A percentile compares a stretch with the other conserved stretches of the same genome.
Evolutionary conservation across 2,329 filamentous ascomycete genomes (phyloP).

Genomic region (Penicillium paneum): DNA sequence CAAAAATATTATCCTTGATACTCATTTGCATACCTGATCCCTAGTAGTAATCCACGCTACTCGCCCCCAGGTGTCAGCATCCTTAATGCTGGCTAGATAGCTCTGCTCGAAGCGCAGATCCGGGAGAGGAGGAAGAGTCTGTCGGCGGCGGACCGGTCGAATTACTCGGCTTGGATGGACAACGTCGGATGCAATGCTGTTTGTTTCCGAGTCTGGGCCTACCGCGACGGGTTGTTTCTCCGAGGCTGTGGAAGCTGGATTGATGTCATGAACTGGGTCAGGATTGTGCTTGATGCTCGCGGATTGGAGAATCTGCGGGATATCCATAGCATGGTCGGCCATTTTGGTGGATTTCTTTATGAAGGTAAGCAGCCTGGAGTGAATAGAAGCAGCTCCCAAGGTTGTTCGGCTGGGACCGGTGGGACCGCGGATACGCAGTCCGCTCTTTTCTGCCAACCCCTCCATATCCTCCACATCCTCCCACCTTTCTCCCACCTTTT

Average conservation of each 20-base stretch:
- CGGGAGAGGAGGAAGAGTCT: constrained; percentile 65
- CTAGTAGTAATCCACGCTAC: constrained; percentile 79
- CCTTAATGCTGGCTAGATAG: constrained; percentile 84
- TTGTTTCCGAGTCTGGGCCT: constrained; percentile 40
- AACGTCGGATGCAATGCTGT: constrained; percentile 49
- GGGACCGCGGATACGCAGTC: constrained; percentile 10
- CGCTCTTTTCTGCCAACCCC: constrained; percentile 27
- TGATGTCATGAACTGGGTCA: constrained; percentile 70
- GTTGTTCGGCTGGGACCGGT: constrained; percentile 6
- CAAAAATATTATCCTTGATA: neutral
- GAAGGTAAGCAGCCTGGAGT: neutral
- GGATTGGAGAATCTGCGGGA: constrained; percentile 77
- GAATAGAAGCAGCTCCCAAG: neutral
- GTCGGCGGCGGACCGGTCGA: constrained; percentile 36
- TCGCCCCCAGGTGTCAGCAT: constrained; percentile 74
- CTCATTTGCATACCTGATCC: constrained; percentile 66
- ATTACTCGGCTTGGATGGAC: constrained; percentile 38
- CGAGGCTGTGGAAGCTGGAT: constrained; percentile 73
- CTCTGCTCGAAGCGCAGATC: constrained; percentile 97
- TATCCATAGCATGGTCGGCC: constrained; percentile 60
- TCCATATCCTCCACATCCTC: constrained; percentile 18
- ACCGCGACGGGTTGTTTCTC: constrained; percentile 62
- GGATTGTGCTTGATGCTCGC: constrained; percentile 72
- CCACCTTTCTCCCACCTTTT: constrained; percentile 12
- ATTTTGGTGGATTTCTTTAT: constrained; percentile 39